Evolutionary conservation across 106 monocot genomes (phyloP).

Genomic region (Amphibolis antarctica): DNA sequence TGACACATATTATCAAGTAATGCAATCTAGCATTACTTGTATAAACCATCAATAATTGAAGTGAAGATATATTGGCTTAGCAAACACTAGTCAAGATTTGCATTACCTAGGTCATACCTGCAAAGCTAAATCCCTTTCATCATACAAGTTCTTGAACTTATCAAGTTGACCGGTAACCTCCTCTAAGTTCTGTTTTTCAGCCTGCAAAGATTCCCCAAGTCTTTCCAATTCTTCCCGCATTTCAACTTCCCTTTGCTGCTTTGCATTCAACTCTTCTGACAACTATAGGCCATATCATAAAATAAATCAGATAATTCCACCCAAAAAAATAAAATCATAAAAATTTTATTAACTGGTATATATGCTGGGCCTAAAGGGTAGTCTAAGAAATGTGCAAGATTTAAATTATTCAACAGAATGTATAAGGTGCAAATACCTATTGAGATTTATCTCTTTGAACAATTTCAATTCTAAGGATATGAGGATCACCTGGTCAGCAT

Average conservation of each 20-base stretch:
- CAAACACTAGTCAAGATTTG: neutral
- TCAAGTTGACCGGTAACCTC: conserved; percentile 42
- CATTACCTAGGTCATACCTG: conserved; percentile 33
- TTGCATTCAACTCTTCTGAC: conserved; percentile 55
- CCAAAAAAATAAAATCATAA: neutral
- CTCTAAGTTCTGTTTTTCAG: conserved; percentile 46
- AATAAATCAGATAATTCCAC: neutral
- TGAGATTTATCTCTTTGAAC: neutral
- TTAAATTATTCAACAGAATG: neutral
- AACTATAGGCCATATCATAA: conserved; percentile 33
- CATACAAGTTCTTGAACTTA: conserved; percentile 44
- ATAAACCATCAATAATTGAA: neutral
- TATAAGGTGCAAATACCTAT: neutral
- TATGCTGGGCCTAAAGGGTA: neutral
- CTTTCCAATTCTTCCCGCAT: conserved; percentile 69
- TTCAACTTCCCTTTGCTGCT: conserved; percentile 57
- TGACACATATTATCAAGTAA: too few relatives aligned
- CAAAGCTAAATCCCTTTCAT: conserved; percentile 71
- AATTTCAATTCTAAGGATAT: neutral
- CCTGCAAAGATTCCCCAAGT: conserved; percentile 51
- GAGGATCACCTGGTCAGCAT: conserved; percentile 55
- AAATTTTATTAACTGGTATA: too few relatives aligned
- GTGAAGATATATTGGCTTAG: neutral
- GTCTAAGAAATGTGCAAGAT: neutral
- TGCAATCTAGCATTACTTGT: neutral